phyloP scores from a whole-genome alignment of 257 asterid species.

The Galeopsis tetrahit region DNA sequence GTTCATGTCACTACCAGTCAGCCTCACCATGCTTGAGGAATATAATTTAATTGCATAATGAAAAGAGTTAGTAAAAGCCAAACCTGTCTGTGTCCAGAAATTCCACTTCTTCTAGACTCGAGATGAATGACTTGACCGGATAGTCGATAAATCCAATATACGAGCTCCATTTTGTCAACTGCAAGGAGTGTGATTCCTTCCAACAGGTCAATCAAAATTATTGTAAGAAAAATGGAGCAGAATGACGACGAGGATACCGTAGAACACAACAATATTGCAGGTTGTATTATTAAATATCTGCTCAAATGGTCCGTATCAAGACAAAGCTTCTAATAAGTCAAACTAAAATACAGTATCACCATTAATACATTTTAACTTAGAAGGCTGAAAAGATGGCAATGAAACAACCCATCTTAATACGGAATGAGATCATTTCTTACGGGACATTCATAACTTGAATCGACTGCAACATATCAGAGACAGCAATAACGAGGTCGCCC shows the following conservation, averaged over 20 bases:
- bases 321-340: slow-evolving; percentile 32
- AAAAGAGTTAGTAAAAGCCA: slow-evolving; percentile 21
- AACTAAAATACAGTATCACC: slow-evolving; percentile 18
- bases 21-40: neutral
- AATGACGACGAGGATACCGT: neutral
- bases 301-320: slow-evolving; percentile 24
- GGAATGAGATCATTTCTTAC: slow-evolving; percentile 32
- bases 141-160: slow-evolving; percentile 2
- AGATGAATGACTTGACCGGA: slow-evolving; percentile 23
- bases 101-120: slow-evolving; percentile 28
- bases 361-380: slow-evolving; percentile 33
- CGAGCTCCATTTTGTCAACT: slow-evolving; percentile 32
- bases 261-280: slow-evolving; percentile 23
- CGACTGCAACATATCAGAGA: slow-evolving; percentile 95
- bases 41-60: no score
- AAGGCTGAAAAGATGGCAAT: neutral
- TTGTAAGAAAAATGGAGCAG: neutral
- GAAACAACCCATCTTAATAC: slow-evolving; percentile 17
- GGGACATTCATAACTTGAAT: slow-evolving; percentile 98
- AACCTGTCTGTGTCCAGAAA: slow-evolving; percentile 36
- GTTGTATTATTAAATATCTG: neutral
- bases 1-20: no score
- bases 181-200: slow-evolving; percentile 33
- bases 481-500: slow-evolving; percentile 93
- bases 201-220: slow-evolving; percentile 20